Evolutionary conservation across 139 green algal species (phyloP).

Genomic region (Diplosphaera chodatii): DNA sequence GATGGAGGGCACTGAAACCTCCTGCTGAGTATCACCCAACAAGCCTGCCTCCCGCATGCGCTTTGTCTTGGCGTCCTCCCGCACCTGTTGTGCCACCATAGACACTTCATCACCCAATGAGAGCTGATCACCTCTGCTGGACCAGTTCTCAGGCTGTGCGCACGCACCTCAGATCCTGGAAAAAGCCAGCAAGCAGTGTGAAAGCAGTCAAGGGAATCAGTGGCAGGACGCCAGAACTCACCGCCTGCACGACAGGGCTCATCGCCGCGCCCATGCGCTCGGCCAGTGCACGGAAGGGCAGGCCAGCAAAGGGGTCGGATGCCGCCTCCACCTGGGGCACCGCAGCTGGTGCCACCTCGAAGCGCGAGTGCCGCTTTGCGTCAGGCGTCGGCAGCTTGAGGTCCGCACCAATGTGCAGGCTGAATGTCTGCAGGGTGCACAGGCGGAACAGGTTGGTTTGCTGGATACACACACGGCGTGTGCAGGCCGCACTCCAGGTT

Average conservation of each 20-base stretch:
- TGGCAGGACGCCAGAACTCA: too few species aligned
- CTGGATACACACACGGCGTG: too few species aligned
- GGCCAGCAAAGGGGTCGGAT: constrained; percentile 36
- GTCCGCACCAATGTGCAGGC: constrained; percentile 35
- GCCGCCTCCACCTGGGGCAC: neutral
- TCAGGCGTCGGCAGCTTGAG: constrained; percentile 26
- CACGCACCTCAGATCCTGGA: too few species aligned
- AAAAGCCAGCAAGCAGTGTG: too few species aligned
- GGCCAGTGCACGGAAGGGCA: constrained; percentile 32
- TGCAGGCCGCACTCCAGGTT: too few species aligned
- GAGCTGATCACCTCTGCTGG: too few species aligned
- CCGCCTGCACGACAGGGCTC: neutral
- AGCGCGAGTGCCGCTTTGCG: neutral
- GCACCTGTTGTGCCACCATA: too few species aligned
- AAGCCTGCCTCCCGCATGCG: neutral
- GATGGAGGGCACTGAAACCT: constrained; percentile 16
- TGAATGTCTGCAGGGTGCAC: constrained; percentile 46
- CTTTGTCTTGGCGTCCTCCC: neutral
- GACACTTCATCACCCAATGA: too few species aligned
- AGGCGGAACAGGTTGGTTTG: too few species aligned
- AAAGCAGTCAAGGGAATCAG: too few species aligned
- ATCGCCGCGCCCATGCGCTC: constrained; percentile 26
- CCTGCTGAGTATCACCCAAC: neutral
- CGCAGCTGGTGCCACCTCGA: neutral
- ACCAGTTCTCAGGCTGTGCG: too few species aligned